Evolutionary conservation across 176 grass and related monocot genomes (phyloP).

Genomic region (Avena atlantica): DNA sequence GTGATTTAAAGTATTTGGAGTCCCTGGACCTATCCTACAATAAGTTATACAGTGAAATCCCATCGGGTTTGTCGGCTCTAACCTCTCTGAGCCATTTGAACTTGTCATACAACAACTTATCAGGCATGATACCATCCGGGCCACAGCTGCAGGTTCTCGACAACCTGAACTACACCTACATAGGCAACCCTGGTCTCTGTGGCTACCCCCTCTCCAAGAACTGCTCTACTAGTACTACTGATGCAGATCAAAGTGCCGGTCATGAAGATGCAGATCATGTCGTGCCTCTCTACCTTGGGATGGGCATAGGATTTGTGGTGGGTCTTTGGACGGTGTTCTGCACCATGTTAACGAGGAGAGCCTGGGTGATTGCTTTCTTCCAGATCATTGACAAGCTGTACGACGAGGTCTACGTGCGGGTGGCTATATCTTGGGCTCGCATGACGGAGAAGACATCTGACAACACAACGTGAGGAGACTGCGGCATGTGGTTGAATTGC

Average conservation of each 20-base stretch:
- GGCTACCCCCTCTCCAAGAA: not conserved
- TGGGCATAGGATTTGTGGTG: not conserved
- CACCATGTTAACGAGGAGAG: not conserved
- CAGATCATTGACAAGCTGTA: not conserved
- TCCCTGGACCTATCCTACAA: not conserved
- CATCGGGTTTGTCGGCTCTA: not conserved
- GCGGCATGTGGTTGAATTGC: not conserved
- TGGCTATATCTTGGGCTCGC: not conserved
- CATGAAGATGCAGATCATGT: not conserved
- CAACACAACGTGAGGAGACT: not conserved
- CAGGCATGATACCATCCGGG: not conserved
- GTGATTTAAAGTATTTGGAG: not conserved
- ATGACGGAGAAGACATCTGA: not conserved
- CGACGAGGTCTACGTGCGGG: not conserved
- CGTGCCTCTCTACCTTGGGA: not conserved
- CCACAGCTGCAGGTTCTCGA: not conserved
- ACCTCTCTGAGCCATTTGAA: not conserved
- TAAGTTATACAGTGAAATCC: not conserved
- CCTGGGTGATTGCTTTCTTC: not conserved
- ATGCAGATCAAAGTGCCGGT: not conserved
- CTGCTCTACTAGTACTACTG: not conserved
- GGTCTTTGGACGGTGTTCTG: slow-evolving; percentile 2
- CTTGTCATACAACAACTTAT: not conserved
- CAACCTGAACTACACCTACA: not conserved
- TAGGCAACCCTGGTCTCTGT: not conserved